Base-by-base conservation (phyloP, 768 basidiomycete species). In the Pleurotus pulmonarius region DNA sequence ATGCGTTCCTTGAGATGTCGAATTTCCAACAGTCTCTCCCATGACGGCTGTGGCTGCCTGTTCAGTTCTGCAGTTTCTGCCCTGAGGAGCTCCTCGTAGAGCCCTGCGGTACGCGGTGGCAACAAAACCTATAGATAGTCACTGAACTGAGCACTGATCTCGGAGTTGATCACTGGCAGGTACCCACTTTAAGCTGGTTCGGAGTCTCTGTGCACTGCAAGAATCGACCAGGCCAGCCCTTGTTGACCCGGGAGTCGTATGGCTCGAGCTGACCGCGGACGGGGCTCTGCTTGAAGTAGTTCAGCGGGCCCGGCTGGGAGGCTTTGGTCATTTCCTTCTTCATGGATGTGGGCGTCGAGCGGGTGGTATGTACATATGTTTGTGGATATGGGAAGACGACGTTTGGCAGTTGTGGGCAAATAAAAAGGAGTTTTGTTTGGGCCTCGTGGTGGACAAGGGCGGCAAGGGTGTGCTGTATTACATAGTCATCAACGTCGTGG, bases 1-100 rank as follows among this genome's bases (percentile, higher is more conserved):
- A 90, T 88, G 57, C 88, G 81, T 67, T 90, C 88, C 73, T 90
- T 90, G 63, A 90, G 75, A 60, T 83, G 88, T 12, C 88, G 86
- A 47, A 90, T 87, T 66, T 88, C 80, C 59, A 87, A 73, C 63
- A 90, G 79, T 59, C 83, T 82, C 47, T 86, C 80, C 87, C 86
- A 89, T 57, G 81, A 80, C 18, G 85, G 75, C 34, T 71, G 64
- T 3, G 72, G 73, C 56, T 81, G 81, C 68, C 81, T 85, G 41
- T 75, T 74, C 18, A 90, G 78, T 64, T 90, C 88, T 24, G 72
- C 70, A 4, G 71, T 69, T 68, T 90, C 88, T 40, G 82, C 73
- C 61, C 81, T 81, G 43, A 90, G 73, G 18, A 90, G 77, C 59
- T 87, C 78, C 58, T 81, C 77, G 60, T 90, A 90, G 66, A 88